Conservation (phyloP, 495 filamentous ascomycete genomes). For the Daldinia grandis region DNA sequence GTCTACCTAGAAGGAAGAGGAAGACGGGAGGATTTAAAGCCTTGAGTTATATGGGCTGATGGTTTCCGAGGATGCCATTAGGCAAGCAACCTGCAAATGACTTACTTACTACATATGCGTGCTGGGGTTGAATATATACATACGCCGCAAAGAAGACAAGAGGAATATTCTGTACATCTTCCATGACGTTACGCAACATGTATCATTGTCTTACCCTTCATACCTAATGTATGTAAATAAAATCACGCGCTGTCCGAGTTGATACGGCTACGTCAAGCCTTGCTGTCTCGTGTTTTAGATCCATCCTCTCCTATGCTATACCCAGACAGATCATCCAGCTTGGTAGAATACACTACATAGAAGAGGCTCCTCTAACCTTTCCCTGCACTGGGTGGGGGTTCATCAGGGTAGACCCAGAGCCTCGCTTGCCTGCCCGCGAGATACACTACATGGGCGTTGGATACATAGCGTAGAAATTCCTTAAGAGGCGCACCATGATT, state of each 20-base stretch:
- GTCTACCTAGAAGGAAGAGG: not conserved
- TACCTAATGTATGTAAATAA: no score
- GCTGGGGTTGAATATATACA: not conserved
- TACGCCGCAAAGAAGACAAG: not conserved
- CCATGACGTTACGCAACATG: slow-evolving; percentile 1
- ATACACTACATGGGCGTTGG: not conserved
- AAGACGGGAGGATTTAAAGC: not conserved
- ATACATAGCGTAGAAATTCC: not conserved
- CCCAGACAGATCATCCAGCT: not conserved
- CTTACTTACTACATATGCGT: no score
- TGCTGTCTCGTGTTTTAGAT: slow-evolving; percentile 13
- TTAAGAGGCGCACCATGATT: slow-evolving; percentile 30
- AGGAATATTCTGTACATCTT: not conserved
- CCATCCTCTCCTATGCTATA: not conserved
- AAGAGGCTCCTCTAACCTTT: not conserved
- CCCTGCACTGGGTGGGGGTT: not conserved
- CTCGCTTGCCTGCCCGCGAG: not conserved
- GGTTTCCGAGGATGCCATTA: no score
- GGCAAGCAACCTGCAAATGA: no score
- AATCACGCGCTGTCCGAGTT: slow-evolving; percentile 6
- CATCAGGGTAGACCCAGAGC: not conserved
- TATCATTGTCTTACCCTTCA: not conserved
- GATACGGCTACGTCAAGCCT: slow-evolving; percentile 26
- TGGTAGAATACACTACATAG: not conserved
- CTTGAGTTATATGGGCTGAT: not conserved